Evolutionary conservation across 1,284 basidiomycete species (phyloP), one percentile per base, ranked within the genome.

Genomic region (Kwoniella shivajii): DNA sequence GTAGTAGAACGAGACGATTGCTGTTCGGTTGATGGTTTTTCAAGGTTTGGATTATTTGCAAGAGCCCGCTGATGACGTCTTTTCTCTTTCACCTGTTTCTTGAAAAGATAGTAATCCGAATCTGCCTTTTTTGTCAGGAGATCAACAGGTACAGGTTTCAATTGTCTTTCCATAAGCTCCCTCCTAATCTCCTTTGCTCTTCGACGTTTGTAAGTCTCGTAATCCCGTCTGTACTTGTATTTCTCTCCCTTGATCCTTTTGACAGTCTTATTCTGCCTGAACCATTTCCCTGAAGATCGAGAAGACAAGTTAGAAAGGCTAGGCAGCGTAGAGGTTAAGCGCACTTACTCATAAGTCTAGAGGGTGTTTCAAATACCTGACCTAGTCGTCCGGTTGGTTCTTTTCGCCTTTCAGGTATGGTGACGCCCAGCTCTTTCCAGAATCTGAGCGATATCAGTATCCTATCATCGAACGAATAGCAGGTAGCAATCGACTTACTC

Each of bases 41-140:
- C 18, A 9, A 10, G 7, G 34, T 39, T 5, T 1, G 27, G 33
- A 31, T 22, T 26, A 16, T 13, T 26, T 14, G 16, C 46, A 20
- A 26, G 27, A 22, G 36, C 45, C 13, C 31, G 16, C 6, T 14
- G 14, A 16, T 37, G 30, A n/a, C 18, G 36, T 22, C 54, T 55
- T 18, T 43, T 53, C 3, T 50, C 48, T 44, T 29, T 56, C n/a
- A 42, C 42, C 20, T 42, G 44, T 27, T 61, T 63, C 56, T 59
- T 60, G 18, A 54, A 46, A 29, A 56, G 48, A 43, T 71, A 72
- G 43, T 69, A 67, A 41, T 71, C 68, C 1, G 70, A 73, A 37
- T 69, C 67, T 14, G 47, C 53, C 44, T 71, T 71, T 16, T 50
- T 57, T 16, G 68, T 60, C 0, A 16, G 24, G 13, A 59, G 39